These are phyloP conservation scores for Bipolaris oryzae DNA, from an alignment of 2,329 filamentous ascomycete genomes.

Conservation along the genomic window DNA sequence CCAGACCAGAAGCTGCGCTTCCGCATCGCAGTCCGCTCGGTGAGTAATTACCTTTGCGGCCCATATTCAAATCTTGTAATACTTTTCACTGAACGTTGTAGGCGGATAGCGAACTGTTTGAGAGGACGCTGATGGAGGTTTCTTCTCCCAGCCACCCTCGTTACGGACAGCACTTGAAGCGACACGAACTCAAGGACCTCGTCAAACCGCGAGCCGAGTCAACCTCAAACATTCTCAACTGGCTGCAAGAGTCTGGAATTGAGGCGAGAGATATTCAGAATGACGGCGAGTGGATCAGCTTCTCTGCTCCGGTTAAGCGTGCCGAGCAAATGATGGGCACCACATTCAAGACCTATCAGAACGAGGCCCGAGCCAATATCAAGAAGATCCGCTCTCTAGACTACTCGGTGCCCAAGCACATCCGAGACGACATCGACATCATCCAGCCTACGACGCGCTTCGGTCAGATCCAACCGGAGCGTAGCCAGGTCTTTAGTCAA, in stretches of 20 bases:
- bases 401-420: conserved; percentile 66
- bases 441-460: conserved; percentile 71
- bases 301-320: conserved; percentile 58
- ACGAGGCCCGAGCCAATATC: conserved; percentile 49
- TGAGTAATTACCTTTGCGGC: conserved; percentile 25
- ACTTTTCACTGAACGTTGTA: conserved; percentile 42
- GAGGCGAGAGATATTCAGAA: conserved; percentile 54
- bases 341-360: conserved; percentile 62
- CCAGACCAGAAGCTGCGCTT: conserved; percentile 44
- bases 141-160: conserved; percentile 64
- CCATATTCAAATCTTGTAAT: not conserved
- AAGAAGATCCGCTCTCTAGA: conserved; percentile 61
- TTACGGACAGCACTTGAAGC: conserved; percentile 68
- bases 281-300: conserved; percentile 66
- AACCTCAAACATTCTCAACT: conserved; percentile 58
- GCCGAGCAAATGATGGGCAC: conserved; percentile 65
- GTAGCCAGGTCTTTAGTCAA: conserved; percentile 43
- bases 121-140: conserved; percentile 65
- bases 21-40: conserved; percentile 49
- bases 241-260: conserved; percentile 62
- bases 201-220: conserved; percentile 59
- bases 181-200: conserved; percentile 62
- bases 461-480: conserved; percentile 56
- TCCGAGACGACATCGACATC: conserved; percentile 63
- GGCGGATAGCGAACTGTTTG: conserved; percentile 58